phyloP scores from a whole-genome alignment of 2,329 filamentous ascomycete species.

The Akanthomyces uredinophilus region DNA sequence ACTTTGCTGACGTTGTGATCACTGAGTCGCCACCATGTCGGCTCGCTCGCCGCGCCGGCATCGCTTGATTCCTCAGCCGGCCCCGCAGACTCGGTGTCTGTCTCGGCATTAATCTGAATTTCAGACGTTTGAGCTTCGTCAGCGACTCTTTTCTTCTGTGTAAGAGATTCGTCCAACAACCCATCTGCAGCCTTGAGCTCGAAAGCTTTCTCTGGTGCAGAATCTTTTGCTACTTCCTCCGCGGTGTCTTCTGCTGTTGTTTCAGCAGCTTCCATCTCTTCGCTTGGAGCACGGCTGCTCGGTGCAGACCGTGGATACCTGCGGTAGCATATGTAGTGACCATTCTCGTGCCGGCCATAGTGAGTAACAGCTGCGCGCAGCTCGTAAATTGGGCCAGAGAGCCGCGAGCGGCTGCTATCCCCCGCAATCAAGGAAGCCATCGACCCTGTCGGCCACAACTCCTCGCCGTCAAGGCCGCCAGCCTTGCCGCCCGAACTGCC shows the following conservation, averaged over 20 bases:
- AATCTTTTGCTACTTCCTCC: neutral
- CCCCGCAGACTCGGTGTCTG: neutral
- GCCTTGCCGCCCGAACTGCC: slow-evolving; percentile 42
- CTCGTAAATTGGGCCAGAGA: slow-evolving; percentile 62
- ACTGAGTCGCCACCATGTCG: slow-evolving; percentile 71
- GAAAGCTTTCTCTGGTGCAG: neutral
- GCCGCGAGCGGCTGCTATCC: slow-evolving; percentile 42
- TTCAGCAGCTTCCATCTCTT: neutral
- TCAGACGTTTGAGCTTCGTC: neutral
- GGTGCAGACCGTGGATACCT: slow-evolving; percentile 49
- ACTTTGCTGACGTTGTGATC: slow-evolving; percentile 78
- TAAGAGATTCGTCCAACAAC: neutral
- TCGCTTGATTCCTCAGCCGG: neutral
- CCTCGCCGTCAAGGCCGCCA: slow-evolving; percentile 32
- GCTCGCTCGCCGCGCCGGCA: neutral
- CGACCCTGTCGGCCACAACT: slow-evolving; percentile 68
- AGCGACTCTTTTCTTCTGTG: neutral
- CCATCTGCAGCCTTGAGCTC: neutral
- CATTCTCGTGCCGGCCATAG: slow-evolving; percentile 86
- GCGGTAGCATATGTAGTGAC: slow-evolving; percentile 90
- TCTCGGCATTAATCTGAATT: neutral
- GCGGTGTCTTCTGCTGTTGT: neutral
- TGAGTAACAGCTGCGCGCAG: slow-evolving; percentile 83
- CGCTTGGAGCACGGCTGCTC: neutral
- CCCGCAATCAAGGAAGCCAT: slow-evolving; percentile 68